Evolutionary conservation across 1,284 basidiomycete genomes (phyloP), one percentile per base, ranked within the genome.

Genomic region (Irpex sp.): DNA sequence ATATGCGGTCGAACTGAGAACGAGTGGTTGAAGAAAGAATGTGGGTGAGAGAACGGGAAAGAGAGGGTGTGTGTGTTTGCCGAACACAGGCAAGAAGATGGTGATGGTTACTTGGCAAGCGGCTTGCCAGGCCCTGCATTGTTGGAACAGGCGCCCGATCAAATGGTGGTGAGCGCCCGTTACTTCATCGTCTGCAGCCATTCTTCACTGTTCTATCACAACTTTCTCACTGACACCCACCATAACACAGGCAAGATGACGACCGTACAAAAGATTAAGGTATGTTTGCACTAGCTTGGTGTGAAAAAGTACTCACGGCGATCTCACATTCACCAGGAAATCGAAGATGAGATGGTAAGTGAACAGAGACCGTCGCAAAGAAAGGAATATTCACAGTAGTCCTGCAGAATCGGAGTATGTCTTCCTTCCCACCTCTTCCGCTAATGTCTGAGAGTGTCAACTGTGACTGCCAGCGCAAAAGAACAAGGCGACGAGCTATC

Each of bases 401-500:
- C 57, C 61, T 63, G 57, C 71, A 80, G 78, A 75, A 74, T 67
- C 78, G 73, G 71, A 80, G 77, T 79, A 72, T 69, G 78, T 75
- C 17, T 38, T 58, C 56, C 55, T 48, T 59, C 62, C 51, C 57
- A 34, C 58, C 48, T 60, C 58, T 47, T 26, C n/a, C 59, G 31
- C 48, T 60, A 63, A 63, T 66, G 47, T 62, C 58, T 65, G 19
- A 63, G 48, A 47, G 64, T 62, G 58, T 21, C 57, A 47, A 56
- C 59, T 15, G 57, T 60, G 62, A 56, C 67, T 19, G 63, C 47
- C 70, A 78, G 94, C 94, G 70, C 92, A 98, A 85, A 97, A 97
- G 82, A 98, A 99, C 80, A 99, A 99, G 88, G 90, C 90, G 77
- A 93, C 91, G 67, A 91, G 92, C 79, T 97, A 96, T 78, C 96